phyloP scores from a whole-genome alignment of 495 filamentous ascomycete genomes.

The Aspergillus sclerotiicarbonarius region DNA sequence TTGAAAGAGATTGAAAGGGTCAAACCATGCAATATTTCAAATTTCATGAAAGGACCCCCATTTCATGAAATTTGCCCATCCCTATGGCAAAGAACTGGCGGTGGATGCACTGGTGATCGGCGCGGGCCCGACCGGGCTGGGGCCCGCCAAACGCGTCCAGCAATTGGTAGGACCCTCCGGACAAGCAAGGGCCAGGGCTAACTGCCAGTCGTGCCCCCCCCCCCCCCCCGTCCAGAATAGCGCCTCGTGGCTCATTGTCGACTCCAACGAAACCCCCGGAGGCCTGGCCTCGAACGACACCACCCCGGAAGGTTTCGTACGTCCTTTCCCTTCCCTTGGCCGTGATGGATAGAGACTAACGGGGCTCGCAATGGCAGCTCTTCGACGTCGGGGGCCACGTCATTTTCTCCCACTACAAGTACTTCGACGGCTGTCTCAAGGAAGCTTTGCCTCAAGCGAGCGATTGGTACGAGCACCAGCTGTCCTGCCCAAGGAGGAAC shows the following conservation, averaged over 20 bases:
- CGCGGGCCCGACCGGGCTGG: conserved; percentile 92
- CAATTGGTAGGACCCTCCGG: conserved; percentile 83
- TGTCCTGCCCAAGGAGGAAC: conserved; percentile 95
- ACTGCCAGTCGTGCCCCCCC: too few species aligned
- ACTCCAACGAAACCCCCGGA: conserved; percentile 88
- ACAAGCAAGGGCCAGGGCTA: too few species aligned
- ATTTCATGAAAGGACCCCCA: too few species aligned
- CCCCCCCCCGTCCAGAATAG: conserved; percentile 56
- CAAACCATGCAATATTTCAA: too few species aligned
- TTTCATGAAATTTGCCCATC: too few species aligned
- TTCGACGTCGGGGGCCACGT: conserved; percentile 99
- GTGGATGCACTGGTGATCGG: conserved; percentile 98
- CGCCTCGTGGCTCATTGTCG: conserved; percentile 94
- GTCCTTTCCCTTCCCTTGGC: conserved; percentile 47
- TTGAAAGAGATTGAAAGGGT: too few species aligned
- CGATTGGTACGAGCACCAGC: conserved; percentile 97
- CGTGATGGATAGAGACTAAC: conserved; percentile 13
- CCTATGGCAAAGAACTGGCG: too few species aligned
- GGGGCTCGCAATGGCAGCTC: conserved; percentile 62
- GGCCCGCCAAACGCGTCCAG: conserved; percentile 94
- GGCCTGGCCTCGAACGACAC: conserved; percentile 96
- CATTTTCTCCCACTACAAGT: conserved; percentile 99
- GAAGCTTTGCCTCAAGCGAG: conserved; percentile 90
- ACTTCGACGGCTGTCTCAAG: conserved; percentile 98
- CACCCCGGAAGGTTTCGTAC: conserved; percentile 94